Evolutionary conservation across 2,329 filamentous ascomycete genomes (phyloP), one percentile per base, ranked within the genome.

Genomic region (Cephalotrichum gorgonifer): DNA sequence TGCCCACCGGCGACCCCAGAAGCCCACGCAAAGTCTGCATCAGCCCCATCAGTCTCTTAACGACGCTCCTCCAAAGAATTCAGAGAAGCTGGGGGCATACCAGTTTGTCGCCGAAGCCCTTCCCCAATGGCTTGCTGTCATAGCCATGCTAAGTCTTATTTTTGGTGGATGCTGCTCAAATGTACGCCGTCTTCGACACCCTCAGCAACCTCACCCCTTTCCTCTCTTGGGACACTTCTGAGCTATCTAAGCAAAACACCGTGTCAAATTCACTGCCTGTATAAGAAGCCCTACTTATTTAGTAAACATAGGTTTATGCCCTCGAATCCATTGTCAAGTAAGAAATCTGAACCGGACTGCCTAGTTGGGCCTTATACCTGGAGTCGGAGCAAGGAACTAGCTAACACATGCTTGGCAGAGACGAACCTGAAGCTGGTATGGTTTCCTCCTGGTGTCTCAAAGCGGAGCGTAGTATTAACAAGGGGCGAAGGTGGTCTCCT

Each of bases 151-250:
- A 51, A 76, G 75, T 47, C 76, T 97, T 55, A 97, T 98, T 52
- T 96, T 98, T 65, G 93, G 93, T 47, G 93, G 93, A 27, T 95
- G 89, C 63, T 95, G 90, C 69, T 88, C 88, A 31, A 95, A 95
- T 75, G 90, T 90, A 71, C 67, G 81, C 25, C 11, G 3, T 17
- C 42, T n/a, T 43, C 39, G 12, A 28, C 22, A 26, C 3, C 49
- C 51, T 62, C n/a, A n/a, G n/a, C n/a, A n/a, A n/a, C n/a, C n/a
- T n/a, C n/a, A n/a, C n/a, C n/a, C n/a, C n/a, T n/a, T n/a, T n/a
- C n/a, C n/a, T n/a, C n/a, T n/a, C n/a, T n/a, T n/a, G n/a, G n/a
- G n/a, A n/a, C n/a, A n/a, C n/a, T n/a, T n/a, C n/a, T n/a, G n/a
- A n/a, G n/a, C n/a, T n/a, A n/a, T n/a, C n/a, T n/a, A n/a, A n/a